Evolutionary conservation across 2,329 filamentous ascomycete genomes (phyloP), one percentile per base, ranked within the genome.

Genomic region (Ophiocordyceps sinensis): DNA sequence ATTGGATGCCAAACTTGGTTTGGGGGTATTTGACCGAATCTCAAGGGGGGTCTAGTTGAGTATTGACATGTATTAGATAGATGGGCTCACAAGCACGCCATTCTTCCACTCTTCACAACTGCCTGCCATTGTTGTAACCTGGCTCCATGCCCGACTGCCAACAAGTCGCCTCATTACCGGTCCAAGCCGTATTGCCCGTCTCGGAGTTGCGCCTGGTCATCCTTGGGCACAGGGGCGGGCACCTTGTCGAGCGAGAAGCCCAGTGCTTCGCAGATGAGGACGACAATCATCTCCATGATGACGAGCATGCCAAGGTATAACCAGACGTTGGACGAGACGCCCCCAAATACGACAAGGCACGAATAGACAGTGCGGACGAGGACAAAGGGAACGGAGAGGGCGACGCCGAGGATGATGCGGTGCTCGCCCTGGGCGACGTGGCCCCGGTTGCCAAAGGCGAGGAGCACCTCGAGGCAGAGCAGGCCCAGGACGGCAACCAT

Each of bases 371-470:
- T 49, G 28, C 58, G 55, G 15, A 60, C 56, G 8, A 56, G 37
- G 35, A 59, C 52, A 40, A 61, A 59, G 4, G 59, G 59, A 9
- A 60, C 39, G 36, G 56, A 59, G 23, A 49, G 43, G n/a, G 50
- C 39, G 35, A 66, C 56, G 12, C 57, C 58, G 26, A 71, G 14
- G 10, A 78, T 57, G 34, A 78, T 66, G 14, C 70, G 66, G 45
- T 69, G 67, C 53, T 77, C 74, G n/a, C 74, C 62, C 44, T 73
- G 53, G 31, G 62, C 63, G 17, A 65, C 48, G 34, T 50, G 54
- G 41, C 58, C 53, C 31, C 60, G 61, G 48, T 63, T 64, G 30
- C 62, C 53, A 15, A 65, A 42, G 19, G 56, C 55, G n/a, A 71
- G 41, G 23, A 66, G 36, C 5, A 60, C 53, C 45, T 65, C 44